These are phyloP conservation scores for Elsinoe ampelina DNA, from an alignment of 2,329 filamentous ascomycete genomes.

Conservation along the genomic window DNA sequence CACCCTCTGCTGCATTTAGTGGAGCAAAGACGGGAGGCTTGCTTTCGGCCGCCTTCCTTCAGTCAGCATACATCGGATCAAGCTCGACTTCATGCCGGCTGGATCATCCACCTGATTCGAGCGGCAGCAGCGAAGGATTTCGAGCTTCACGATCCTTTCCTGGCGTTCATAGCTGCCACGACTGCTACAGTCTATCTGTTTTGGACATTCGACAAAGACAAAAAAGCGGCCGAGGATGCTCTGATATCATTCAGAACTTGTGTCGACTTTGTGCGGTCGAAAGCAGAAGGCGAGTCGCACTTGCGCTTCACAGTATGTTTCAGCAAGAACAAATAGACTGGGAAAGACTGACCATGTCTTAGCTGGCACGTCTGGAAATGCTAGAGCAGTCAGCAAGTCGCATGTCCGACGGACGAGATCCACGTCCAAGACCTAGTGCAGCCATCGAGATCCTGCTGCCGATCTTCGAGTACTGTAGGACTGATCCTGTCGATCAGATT, in stretches of 20 bases:
- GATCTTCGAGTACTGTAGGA: slow-evolving; percentile 7
- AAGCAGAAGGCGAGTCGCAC: not conserved
- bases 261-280: not conserved
- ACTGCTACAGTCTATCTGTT: slow-evolving; percentile 8
- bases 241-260: not conserved
- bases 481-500: not conserved
- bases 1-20: slow-evolving; percentile 4
- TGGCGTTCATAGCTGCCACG: not conserved
- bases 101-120: slow-evolving; percentile 2
- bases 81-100: slow-evolving; percentile 10
- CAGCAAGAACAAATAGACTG: not conserved
- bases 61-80: slow-evolving; percentile 10
- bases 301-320: not conserved
- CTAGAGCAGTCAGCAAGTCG: not conserved
- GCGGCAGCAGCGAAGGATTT: slow-evolving; percentile 2
- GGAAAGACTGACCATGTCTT: not conserved
- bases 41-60: slow-evolving; percentile 8
- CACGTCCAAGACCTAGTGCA: not conserved
- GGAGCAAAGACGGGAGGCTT: not conserved
- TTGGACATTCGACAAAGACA: slow-evolving; percentile 6
- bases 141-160: slow-evolving; percentile 7
- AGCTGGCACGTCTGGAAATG: slow-evolving; percentile 1
- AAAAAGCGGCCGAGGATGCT: not conserved
- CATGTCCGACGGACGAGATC: not conserved
- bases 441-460: slow-evolving; percentile 4